Percentiles rank a stretch among this genome's conserved stretches.
phyloP scores from a whole-genome alignment of 331 rosid genomes.

The Phaseolus coccineus region DNA sequence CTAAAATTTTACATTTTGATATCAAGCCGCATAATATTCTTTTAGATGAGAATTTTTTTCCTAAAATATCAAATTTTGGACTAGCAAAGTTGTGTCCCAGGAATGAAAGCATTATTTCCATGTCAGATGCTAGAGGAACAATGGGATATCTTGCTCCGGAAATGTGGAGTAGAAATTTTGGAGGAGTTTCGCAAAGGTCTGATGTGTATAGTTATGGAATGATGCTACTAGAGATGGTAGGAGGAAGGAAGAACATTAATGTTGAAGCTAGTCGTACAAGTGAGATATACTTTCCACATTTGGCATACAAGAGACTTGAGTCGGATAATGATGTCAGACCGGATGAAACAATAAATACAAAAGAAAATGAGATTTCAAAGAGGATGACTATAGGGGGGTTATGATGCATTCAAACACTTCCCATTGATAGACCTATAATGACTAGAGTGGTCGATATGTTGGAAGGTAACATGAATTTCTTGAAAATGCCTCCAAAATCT shows the following conservation, averaged over 20 bases:
- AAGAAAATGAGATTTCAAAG: conserved; percentile 46
- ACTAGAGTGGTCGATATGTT: conserved; percentile 59
- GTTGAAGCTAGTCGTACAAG: conserved; percentile 32
- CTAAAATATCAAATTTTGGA: conserved; percentile 63
- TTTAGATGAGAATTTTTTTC: conserved; percentile 53
- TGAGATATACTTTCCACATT: conserved; percentile 48
- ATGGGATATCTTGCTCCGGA: not conserved
- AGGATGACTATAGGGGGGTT: conserved; percentile 53
- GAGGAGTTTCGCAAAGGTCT: conserved; percentile 55
- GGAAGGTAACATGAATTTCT: conserved; percentile 46
- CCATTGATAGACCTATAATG: conserved; percentile 53
- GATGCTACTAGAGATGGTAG: conserved; percentile 59
- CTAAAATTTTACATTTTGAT: conserved; percentile 53
- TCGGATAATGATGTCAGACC: conserved; percentile 1
- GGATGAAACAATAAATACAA: not conserved
- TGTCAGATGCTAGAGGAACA: conserved; percentile 55
- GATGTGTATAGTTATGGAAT: conserved; percentile 67
- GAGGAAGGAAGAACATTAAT: conserved; percentile 46
- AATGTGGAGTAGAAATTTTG: conserved; percentile 42
- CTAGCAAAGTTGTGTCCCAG: conserved; percentile 48
- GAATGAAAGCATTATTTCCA: conserved; percentile 51
- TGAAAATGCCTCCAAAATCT: conserved; percentile 40
- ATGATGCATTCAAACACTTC: conserved; percentile 61
- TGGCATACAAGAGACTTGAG: conserved; percentile 47
- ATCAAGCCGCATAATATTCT: conserved; percentile 64